Conservation (phyloP, 202 grass and related monocot species). For the Schoenoplectus tabernaemontani region DNA sequence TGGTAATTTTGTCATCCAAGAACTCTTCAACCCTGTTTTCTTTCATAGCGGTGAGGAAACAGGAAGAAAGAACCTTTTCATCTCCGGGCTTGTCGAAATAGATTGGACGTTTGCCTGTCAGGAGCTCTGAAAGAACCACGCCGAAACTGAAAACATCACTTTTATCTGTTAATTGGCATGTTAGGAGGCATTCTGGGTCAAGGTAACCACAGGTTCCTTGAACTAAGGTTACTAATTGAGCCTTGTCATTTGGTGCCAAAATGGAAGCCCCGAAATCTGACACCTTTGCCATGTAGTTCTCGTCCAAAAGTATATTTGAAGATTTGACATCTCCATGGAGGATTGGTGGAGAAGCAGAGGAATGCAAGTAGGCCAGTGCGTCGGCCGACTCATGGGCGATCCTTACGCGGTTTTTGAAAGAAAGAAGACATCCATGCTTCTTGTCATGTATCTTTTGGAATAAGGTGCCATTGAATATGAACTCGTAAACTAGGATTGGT, state of each 20-base stretch:
- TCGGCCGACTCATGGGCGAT: slow-evolving; percentile 28
- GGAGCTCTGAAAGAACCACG: slow-evolving; percentile 28
- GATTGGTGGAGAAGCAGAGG: slow-evolving; percentile 15
- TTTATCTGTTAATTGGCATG: slow-evolving; percentile 19
- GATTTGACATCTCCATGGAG: slow-evolving; percentile 30
- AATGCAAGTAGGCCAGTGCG: slow-evolving; percentile 31
- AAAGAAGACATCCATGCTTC: background rate
- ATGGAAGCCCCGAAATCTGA: slow-evolving; percentile 34
- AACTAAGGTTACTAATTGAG: slow-evolving; percentile 17
- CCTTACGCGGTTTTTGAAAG: slow-evolving; percentile 14
- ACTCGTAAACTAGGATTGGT: slow-evolving; percentile 33
- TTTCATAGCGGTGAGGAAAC: slow-evolving; percentile 19
- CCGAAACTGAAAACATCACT: slow-evolving; percentile 39
- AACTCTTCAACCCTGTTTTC: background rate
- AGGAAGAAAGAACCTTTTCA: slow-evolving; percentile 15
- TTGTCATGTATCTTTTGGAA: slow-evolving; percentile 5
- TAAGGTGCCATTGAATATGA: slow-evolving; percentile 24
- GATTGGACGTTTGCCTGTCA: slow-evolving; percentile 15
- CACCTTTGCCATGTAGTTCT: slow-evolving; percentile 21
- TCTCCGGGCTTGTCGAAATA: slow-evolving; percentile 6
- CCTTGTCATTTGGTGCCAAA: slow-evolving; percentile 17
- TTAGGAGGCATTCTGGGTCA: slow-evolving; percentile 29
- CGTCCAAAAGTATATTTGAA: slow-evolving; percentile 26
- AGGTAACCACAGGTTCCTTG: slow-evolving; percentile 31
- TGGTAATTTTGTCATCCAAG: background rate